phyloP scores from a whole-genome alignment of 371 early-diverging fungal species.

The Coemansia sp. region DNA sequence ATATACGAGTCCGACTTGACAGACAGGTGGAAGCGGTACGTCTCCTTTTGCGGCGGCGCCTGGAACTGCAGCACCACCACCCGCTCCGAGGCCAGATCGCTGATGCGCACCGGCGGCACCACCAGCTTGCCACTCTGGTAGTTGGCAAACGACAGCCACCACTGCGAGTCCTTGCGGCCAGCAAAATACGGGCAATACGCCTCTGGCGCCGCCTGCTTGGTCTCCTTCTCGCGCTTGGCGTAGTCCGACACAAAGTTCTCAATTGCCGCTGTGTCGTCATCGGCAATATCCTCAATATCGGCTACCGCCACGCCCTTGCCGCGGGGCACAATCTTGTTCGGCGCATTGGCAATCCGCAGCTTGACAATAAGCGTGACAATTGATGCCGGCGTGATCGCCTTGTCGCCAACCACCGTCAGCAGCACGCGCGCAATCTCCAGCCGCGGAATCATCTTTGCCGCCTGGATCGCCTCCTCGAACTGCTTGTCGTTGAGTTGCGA shows the following conservation, averaged over 20 bases:
- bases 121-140: constrained; percentile 80
- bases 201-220: constrained; percentile 43
- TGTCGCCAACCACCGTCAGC: constrained; percentile 79
- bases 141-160: constrained; percentile 93
- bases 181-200: constrained; percentile 69
- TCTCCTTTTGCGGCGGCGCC: constrained; percentile 85
- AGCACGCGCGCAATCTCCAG: constrained; percentile 71
- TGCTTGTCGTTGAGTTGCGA: constrained; percentile 59
- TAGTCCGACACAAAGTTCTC: constrained; percentile 37
- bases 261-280: constrained; percentile 50
- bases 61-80: constrained; percentile 88
- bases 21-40: constrained; percentile 76
- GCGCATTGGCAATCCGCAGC: constrained; percentile 43
- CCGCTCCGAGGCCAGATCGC: constrained; percentile 67
- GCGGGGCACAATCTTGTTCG: constrained; percentile 22
- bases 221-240: constrained; percentile 13
- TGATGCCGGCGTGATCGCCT: constrained; percentile 74
- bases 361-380: constrained; percentile 74
- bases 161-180: constrained; percentile 73
- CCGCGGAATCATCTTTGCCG: constrained; percentile 75
- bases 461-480: constrained; percentile 63
- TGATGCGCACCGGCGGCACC: constrained; percentile 72
- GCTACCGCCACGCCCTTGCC: constrained; percentile 24
- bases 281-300: constrained; percentile 39
- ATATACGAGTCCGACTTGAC: constrained; percentile 87